A percentile compares a stretch with the other conserved stretches of the same genome.
Conservation (phyloP, 345 rosid species). For the Trapa bicornis region DNA sequence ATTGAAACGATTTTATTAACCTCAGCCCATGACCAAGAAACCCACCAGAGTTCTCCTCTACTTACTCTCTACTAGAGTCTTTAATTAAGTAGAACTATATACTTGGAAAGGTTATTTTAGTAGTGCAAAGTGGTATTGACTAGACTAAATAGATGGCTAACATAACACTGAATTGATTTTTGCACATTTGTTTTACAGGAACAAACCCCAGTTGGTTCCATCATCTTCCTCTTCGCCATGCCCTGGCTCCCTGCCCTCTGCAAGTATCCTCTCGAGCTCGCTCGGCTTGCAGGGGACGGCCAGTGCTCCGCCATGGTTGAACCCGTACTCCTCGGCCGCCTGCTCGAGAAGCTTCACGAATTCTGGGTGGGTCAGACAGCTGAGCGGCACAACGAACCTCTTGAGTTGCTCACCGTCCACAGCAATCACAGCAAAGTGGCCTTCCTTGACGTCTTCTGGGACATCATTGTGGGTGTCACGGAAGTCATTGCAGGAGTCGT, state of each 20-base stretch:
- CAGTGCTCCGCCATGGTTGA: slow-evolving; percentile 28
- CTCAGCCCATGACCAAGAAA: too few species aligned
- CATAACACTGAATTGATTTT: not conserved
- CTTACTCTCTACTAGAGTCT: too few species aligned
- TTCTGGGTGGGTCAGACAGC: slow-evolving; percentile 33
- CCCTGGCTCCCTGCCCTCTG: slow-evolving; percentile 2
- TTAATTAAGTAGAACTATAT: too few species aligned
- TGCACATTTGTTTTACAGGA: not conserved
- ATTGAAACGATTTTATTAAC: too few species aligned
- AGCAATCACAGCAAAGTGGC: slow-evolving; percentile 57
- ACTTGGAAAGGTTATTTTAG: too few species aligned
- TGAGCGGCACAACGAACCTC: slow-evolving; percentile 46
- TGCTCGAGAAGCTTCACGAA: slow-evolving; percentile 29
- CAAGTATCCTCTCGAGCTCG: slow-evolving; percentile 28
- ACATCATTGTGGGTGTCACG: slow-evolving; percentile 8
- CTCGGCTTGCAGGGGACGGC: slow-evolving; percentile 28
- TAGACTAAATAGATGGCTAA: not conserved
- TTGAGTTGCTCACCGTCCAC: slow-evolving; percentile 32
- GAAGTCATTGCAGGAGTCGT: slow-evolving; percentile 7
- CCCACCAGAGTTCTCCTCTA: too few species aligned
- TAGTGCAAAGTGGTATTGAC: not conserved
- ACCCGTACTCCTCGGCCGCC: slow-evolving; percentile 45
- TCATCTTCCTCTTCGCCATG: not conserved
- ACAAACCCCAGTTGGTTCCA: not conserved
- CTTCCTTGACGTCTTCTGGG: slow-evolving; percentile 62